Conservation (phyloP, 257 asterid species). For the Solanum gandarillasii region DNA sequence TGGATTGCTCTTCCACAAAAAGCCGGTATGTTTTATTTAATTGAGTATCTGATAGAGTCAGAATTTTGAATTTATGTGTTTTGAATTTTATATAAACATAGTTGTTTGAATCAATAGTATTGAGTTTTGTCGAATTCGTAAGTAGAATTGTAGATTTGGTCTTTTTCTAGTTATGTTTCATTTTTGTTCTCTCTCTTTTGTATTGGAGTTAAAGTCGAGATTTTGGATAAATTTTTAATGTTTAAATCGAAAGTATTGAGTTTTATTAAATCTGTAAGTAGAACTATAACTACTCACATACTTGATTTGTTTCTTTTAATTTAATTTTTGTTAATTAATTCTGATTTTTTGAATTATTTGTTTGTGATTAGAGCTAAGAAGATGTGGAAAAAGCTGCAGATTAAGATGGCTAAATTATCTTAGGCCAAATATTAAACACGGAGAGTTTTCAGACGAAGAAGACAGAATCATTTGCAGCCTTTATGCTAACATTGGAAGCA, state of each 20-base stretch:
- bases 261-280: neutral
- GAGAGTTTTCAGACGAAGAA: conserved; percentile 66
- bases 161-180: neutral
- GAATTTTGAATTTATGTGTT: neutral
- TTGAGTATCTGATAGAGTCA: neutral
- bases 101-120: neutral
- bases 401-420: conserved; percentile 87
- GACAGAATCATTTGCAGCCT: conserved; percentile 63
- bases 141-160: neutral
- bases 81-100: neutral
- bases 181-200: neutral
- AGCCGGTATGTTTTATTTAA: conserved; percentile 33
- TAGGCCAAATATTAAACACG: conserved; percentile 73
- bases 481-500: conserved; percentile 73
- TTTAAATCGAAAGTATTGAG: neutral
- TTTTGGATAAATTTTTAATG: neutral
- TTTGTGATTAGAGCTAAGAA: conserved; percentile 37
- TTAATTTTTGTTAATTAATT: neutral
- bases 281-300: neutral
- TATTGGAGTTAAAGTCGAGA: neutral
- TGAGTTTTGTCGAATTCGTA: neutral
- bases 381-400: conserved; percentile 88
- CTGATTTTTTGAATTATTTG: neutral
- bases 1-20: conserved; percentile 85
- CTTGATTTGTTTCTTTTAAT: neutral